These are phyloP conservation scores for Podaxis pistillaris DNA, from an alignment of 768 basidiomycete genomes.

Conservation along the genomic window DNA sequence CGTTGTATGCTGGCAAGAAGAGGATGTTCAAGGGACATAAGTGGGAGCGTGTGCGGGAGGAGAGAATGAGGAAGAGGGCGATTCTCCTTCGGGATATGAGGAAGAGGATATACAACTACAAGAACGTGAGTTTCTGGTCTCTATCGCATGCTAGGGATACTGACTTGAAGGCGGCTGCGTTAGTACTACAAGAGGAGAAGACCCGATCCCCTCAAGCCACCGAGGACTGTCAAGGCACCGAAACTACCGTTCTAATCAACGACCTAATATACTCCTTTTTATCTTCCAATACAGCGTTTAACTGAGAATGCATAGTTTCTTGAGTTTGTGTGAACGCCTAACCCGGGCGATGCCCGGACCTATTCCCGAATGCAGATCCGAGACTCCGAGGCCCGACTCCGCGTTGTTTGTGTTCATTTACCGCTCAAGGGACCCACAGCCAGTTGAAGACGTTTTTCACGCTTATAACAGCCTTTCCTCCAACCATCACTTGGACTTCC, in stretches of 20 bases:
- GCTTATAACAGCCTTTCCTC: slow-evolving; percentile 11
- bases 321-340: neutral
- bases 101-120: slow-evolving; percentile 63
- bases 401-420: slow-evolving; percentile 12
- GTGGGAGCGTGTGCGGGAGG: slow-evolving; percentile 64
- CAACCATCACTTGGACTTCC: slow-evolving; percentile 17
- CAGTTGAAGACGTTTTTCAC: neutral
- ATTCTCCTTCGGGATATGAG: slow-evolving; percentile 71
- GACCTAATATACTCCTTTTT: slow-evolving; percentile 11
- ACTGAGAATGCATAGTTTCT: neutral
- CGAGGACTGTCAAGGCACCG: slow-evolving; percentile 43
- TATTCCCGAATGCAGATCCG: neutral
- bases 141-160: neutral
- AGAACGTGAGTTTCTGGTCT: slow-evolving; percentile 44
- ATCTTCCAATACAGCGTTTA: neutral
- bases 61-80: slow-evolving; percentile 44
- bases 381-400: neutral
- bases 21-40: slow-evolving; percentile 94
- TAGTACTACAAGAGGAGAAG: slow-evolving; percentile 50
- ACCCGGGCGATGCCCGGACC: neutral
- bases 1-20: slow-evolving; percentile 74
- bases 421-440: neutral
- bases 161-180: slow-evolving; percentile 11
- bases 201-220: slow-evolving; percentile 58
- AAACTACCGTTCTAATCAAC: slow-evolving; percentile 58